A percentile compares a stretch with the other conserved stretches of the same genome.
Evolutionary conservation across 2,329 filamentous ascomycete genomes (phyloP).

Genomic region (Moelleriella libera): DNA sequence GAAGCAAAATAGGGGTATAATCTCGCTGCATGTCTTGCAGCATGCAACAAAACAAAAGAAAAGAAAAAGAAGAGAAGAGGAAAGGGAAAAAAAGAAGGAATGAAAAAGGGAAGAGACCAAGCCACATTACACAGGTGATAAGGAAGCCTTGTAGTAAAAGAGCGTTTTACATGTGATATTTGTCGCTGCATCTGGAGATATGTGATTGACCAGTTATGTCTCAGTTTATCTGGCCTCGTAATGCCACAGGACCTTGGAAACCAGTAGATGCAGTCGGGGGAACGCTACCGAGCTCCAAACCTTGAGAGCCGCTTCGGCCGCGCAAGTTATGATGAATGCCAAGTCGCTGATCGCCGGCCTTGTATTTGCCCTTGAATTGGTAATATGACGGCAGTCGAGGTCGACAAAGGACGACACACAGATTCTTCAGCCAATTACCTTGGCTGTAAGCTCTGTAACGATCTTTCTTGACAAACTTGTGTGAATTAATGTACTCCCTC

Average conservation of each 20-base stretch:
- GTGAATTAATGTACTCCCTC: slow-evolving; percentile 86
- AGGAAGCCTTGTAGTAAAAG: no score
- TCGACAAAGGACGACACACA: slow-evolving; percentile 65
- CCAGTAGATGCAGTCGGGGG: slow-evolving; percentile 22
- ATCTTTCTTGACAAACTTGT: slow-evolving; percentile 88
- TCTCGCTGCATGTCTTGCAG: background rate
- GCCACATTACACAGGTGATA: no score
- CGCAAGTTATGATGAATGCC: slow-evolving; percentile 30
- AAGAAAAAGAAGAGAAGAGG: background rate
- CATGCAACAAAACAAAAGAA: background rate
- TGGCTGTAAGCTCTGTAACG: slow-evolving; percentile 84
- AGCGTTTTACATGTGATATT: no score
- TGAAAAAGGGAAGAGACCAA: no score
- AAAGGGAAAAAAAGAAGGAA: background rate
- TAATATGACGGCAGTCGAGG: slow-evolving; percentile 82
- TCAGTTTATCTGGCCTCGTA: slow-evolving; percentile 18
- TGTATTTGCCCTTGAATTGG: slow-evolving; percentile 65
- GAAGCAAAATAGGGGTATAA: background rate
- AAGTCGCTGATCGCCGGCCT: slow-evolving; percentile 74
- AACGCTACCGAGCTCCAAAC: slow-evolving; percentile 62
- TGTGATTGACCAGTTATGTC: no score
- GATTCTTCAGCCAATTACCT: slow-evolving; percentile 61
- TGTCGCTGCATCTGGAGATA: no score
- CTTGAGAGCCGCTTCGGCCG: slow-evolving; percentile 34
- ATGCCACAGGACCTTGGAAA: slow-evolving; percentile 39